Evolutionary conservation across 176 grass and related monocot genomes (phyloP).

Genomic region (Aegilops tauschii): DNA sequence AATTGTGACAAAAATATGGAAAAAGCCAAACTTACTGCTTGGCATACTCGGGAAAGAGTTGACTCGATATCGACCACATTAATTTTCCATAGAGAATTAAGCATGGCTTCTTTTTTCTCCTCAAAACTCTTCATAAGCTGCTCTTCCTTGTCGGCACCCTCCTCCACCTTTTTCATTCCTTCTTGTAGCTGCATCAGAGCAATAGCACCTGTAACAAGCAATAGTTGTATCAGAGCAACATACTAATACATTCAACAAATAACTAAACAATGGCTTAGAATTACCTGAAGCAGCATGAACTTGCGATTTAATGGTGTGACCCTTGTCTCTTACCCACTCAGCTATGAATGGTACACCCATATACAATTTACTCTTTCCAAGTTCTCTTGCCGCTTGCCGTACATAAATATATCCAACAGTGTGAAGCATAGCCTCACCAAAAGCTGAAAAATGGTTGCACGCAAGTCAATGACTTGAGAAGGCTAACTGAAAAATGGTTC

Average conservation of each 20-base stretch:
- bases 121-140: constrained; percentile 57
- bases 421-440: constrained; percentile 97
- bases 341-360: constrained; percentile 95
- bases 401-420: constrained; percentile 96
- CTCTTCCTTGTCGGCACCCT: constrained; percentile 64
- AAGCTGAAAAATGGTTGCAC: constrained; percentile 63
- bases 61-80: constrained; percentile 96
- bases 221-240: constrained; percentile 3
- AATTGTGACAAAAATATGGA: not conserved
- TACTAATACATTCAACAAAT: not conserved
- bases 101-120: constrained; percentile 92
- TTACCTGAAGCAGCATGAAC: constrained; percentile 98
- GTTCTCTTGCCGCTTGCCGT: constrained; percentile 77
- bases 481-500: not conserved
- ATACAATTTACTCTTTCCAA: constrained; percentile 72
- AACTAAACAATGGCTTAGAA: constrained; percentile 12
- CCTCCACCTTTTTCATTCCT: constrained; percentile 81
- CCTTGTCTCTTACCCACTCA: constrained; percentile 98
- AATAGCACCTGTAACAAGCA: constrained; percentile 63
- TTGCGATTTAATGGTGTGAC: constrained; percentile 91
- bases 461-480: constrained; percentile 24
- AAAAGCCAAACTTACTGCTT: constrained; percentile 54
- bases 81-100: constrained; percentile 95
- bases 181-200: constrained; percentile 87
- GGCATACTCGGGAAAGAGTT: constrained; percentile 78